phyloP scores from a whole-genome alignment of 129 eudicot species.

The Centrapalus pauciflorus region DNA sequence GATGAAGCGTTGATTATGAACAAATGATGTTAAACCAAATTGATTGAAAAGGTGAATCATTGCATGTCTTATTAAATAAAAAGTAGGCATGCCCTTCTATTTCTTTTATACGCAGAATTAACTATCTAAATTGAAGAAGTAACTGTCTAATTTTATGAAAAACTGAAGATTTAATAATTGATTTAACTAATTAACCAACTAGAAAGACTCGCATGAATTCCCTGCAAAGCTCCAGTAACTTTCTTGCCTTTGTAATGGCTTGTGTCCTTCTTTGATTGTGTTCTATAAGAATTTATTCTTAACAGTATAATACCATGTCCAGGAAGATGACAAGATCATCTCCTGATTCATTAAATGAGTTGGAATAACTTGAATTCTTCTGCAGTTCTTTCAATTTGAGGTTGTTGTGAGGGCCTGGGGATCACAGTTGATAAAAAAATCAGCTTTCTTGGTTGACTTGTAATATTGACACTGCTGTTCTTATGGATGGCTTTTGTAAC shows the following conservation, averaged over 20 bases:
- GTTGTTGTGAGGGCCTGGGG: too few species aligned
- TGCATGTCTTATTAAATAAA: neutral
- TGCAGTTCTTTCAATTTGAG: neutral
- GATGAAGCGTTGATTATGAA: constrained; percentile 5
- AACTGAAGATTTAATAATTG: neutral
- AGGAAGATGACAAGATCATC: neutral
- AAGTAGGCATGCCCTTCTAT: neutral
- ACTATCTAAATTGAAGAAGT: neutral
- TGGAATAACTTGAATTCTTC: neutral
- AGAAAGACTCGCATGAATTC: neutral
- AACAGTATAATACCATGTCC: neutral
- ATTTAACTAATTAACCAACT: neutral
- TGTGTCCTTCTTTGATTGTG: neutral
- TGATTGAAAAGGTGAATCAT: neutral
- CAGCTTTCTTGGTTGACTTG: neutral
- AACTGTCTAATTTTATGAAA: neutral
- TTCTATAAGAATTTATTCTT: neutral
- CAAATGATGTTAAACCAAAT: neutral
- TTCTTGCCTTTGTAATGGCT: neutral
- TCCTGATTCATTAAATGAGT: neutral
- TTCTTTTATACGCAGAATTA: neutral
- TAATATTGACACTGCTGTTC: neutral
- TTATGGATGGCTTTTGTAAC: neutral
- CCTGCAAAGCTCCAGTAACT: neutral
- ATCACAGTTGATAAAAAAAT: neutral